Evolutionary conservation across 257 asterid species (phyloP), one percentile per base, ranked within the genome.

Genomic region (Nicotiana noctiflora): DNA sequence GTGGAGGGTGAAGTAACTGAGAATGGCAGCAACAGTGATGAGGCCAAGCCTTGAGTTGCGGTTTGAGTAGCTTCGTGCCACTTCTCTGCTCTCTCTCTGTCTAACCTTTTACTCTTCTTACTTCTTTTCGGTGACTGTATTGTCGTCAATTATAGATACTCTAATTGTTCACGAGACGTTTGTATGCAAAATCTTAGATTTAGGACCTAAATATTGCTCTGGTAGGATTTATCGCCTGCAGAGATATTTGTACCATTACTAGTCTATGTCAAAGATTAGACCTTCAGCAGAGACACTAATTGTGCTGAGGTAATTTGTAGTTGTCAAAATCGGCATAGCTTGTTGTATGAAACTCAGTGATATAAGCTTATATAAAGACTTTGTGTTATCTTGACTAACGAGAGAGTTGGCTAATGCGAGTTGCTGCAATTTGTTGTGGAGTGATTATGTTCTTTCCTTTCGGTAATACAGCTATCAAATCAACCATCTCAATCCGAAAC

Each of bases 1-100:
- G 82, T 56, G 17, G 89, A 84, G 66, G 91, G 83, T 32, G 89
- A 84, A 75, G 76, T 62, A 62, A 81, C 75, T 4, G 79, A 53
- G 81, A 86, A 86, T 74, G 88, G 85, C 7, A 46, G 82, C 82
- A 56, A 82, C 5, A 63, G 37, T 13, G 72, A 53, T 3, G 84
- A 79, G 75, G 76, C 66, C 79, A 70, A 81, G 63, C 81, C 85
- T 25, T 85, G 86, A 87, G 29, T 49, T 12, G 75, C 27, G 31
- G 6, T 1, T 32, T 37, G 8, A 12, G 25, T 23, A 57, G 60
- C 29, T 79, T 31, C 61, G 17, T 18, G n/a, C 15, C 8, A 57
- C 63, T n/a, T 57, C 63, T 57, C 63, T 57, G 29, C 61, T 70
- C 57, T 25, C 60, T 46, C 64, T 75, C 7, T 21, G 15, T 25